Conservation (phyloP, 169 alveolate species). For the Perkinsus olseni region DNA sequence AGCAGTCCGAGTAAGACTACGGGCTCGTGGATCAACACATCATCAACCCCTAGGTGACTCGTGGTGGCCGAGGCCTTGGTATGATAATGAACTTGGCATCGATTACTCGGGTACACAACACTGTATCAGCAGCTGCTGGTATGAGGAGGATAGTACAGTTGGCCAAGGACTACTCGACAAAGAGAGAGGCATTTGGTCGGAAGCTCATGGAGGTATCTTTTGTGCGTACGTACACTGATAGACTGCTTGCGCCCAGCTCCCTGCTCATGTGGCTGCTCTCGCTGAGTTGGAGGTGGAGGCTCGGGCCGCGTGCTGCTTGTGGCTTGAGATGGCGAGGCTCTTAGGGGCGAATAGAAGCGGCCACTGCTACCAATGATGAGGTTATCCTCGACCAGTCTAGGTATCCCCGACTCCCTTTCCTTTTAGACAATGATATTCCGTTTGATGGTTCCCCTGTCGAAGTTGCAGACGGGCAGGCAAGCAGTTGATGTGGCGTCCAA, state of each 20-base stretch:
- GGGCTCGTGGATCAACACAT: neutral
- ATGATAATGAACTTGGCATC: constrained; percentile 47
- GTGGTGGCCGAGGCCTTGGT: constrained; percentile 50
- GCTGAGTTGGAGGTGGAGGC: constrained; percentile 38
- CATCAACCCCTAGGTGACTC: constrained; percentile 17
- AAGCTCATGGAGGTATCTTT: constrained; percentile 20
- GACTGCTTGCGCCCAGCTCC: neutral
- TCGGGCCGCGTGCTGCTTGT: constrained; percentile 45
- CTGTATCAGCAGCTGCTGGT: constrained; percentile 36
- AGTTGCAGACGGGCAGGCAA: constrained; percentile 54
- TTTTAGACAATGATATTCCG: constrained; percentile 19
- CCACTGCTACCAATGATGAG: constrained; percentile 27
- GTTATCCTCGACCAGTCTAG: neutral
- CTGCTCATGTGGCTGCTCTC: constrained; percentile 22
- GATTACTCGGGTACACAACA: constrained; percentile 48
- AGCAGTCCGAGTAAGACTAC: constrained; percentile 4
- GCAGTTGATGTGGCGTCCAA: constrained; percentile 37
- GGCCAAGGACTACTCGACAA: constrained; percentile 46
- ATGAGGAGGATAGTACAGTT: constrained; percentile 53
- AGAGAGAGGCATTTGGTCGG: constrained; percentile 53
- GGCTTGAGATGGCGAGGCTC: constrained; percentile 21
- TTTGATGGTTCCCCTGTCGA: constrained; percentile 43
- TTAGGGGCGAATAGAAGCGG: constrained; percentile 34
- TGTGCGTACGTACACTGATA: too few species aligned
- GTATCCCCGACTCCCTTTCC: neutral